These are phyloP conservation scores for Monoraphidium neglectum DNA, from an alignment of 139 green algal genomes.

Conservation along the genomic window DNA sequence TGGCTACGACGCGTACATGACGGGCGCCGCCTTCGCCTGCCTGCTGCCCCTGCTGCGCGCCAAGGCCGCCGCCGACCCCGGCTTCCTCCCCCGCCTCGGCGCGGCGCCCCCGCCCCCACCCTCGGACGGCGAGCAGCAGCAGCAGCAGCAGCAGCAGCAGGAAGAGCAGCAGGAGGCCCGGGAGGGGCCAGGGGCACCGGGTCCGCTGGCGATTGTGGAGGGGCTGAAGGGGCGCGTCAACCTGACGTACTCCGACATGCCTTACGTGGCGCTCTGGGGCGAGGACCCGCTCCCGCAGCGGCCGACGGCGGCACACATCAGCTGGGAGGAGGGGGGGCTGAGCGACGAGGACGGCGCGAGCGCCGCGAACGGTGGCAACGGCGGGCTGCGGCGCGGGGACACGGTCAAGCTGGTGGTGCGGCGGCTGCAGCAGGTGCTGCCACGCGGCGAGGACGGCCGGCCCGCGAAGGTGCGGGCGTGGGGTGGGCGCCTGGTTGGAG, in stretches of 20 bases:
- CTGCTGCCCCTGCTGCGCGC: slow-evolving; percentile 26
- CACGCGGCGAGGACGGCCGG: not conserved
- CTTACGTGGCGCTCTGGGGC: slow-evolving; percentile 25
- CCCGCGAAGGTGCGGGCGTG: not conserved
- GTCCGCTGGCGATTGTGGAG: slow-evolving; percentile 6
- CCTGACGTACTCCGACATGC: slow-evolving; percentile 29
- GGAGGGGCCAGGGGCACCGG: not conserved
- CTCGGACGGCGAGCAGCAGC: slow-evolving; percentile 4
- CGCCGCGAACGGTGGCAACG: not conserved
- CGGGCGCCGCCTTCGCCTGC: slow-evolving; percentile 46
- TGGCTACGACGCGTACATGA: slow-evolving; percentile 75
- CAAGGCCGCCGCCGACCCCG: slow-evolving; percentile 16
- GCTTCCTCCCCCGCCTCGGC: not conserved
- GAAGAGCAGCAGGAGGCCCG: not conserved
- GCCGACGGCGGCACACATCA: slow-evolving; percentile 29
- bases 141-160: slow-evolving; percentile 2
- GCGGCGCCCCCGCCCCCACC: not conserved
- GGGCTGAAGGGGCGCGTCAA: slow-evolving; percentile 20
- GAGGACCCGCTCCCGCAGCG: slow-evolving; percentile 30
- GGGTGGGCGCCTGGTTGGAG: too few species aligned
- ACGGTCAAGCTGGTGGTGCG: not conserved
- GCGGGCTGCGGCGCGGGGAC: not conserved
- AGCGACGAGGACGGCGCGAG: not conserved
- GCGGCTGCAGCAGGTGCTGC: not conserved
- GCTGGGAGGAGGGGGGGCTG: slow-evolving; percentile 2